A percentile compares a stretch with the other conserved stretches of the same genome.
Evolutionary conservation across 352 stramenopile species (phyloP).

Genomic region (Chrysophaeum taylorii): DNA sequence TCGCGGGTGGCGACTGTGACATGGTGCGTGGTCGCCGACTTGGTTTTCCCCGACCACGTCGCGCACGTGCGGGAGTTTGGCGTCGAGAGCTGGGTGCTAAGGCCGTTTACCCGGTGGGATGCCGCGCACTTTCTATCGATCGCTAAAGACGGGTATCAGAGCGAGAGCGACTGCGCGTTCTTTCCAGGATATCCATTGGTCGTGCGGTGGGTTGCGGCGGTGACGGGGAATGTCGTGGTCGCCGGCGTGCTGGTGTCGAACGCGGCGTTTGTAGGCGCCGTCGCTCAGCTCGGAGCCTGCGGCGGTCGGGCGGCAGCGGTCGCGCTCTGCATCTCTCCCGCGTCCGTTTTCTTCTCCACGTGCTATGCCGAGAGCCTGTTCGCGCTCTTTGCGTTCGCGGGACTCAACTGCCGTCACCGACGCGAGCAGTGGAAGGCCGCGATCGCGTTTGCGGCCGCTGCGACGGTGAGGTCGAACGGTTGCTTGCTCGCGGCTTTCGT

Average conservation of each 20-base stretch:
- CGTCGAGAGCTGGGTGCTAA: not conserved
- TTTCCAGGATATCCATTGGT: not conserved
- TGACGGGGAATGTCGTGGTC: not conserved
- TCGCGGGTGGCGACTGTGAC: not conserved
- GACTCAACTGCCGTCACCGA: not conserved
- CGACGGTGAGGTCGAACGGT: not conserved
- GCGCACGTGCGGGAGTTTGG: not conserved
- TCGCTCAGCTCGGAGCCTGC: not conserved
- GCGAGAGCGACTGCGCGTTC: not conserved
- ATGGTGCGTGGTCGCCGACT: not conserved
- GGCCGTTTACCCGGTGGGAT: constrained; percentile 7
- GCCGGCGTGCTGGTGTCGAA: constrained; percentile 7
- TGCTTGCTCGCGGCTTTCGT: not conserved
- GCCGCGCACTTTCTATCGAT: not conserved
- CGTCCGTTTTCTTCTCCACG: not conserved
- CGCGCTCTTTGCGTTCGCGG: not conserved
- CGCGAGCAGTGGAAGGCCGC: not conserved
- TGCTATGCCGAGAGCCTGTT: constrained; percentile 1
- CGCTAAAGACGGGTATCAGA: not conserved
- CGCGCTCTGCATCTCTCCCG: not conserved
- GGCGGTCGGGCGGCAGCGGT: not conserved
- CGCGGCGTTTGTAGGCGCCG: not conserved
- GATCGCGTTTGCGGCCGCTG: not conserved
- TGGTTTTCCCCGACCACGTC: constrained; percentile 1
- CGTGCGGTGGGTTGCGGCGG: not conserved